Evolutionary conservation across 176 grass and related monocot genomes (phyloP).

Genomic region (Cenchrus fungigraminus): DNA sequence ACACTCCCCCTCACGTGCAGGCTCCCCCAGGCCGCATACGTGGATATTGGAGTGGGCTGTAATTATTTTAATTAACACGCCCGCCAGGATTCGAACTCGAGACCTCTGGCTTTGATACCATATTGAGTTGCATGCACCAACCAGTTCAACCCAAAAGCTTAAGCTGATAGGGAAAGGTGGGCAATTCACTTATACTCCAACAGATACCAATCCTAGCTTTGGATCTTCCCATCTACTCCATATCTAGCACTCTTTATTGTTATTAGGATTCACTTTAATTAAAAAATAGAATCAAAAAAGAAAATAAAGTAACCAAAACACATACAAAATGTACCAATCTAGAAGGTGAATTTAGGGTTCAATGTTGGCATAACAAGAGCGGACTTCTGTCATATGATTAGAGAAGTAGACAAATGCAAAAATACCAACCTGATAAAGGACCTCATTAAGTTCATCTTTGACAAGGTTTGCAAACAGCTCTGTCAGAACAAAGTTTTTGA

Average conservation of each 20-base stretch:
- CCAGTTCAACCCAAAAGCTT: too few relatives aligned
- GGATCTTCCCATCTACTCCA: constrained; percentile 2
- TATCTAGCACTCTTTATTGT: background rate
- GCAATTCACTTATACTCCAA: too few relatives aligned
- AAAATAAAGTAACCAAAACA: constrained; percentile 5
- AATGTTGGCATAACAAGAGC: constrained; percentile 5
- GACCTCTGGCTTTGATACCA: too few relatives aligned
- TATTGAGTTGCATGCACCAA: too few relatives aligned
- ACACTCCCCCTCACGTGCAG: too few relatives aligned
- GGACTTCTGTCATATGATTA: background rate
- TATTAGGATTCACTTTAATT: constrained; percentile 10
- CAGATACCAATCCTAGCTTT: background rate
- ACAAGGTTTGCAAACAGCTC: constrained; percentile 90
- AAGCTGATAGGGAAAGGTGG: too few relatives aligned
- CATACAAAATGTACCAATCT: background rate
- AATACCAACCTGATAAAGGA: constrained; percentile 80
- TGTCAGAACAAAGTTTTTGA: constrained; percentile 81
- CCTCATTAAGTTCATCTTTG: constrained; percentile 95
- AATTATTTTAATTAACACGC: too few relatives aligned
- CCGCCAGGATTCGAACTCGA: too few relatives aligned
- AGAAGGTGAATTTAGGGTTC: background rate
- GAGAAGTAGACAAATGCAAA: constrained; percentile 16
- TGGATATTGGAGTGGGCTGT: too few relatives aligned
- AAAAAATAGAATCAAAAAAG: constrained; percentile 9
- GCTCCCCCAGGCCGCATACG: too few relatives aligned